Conservation (phyloP, 768 basidiomycete species). For the Chalciporus piperatus region DNA sequence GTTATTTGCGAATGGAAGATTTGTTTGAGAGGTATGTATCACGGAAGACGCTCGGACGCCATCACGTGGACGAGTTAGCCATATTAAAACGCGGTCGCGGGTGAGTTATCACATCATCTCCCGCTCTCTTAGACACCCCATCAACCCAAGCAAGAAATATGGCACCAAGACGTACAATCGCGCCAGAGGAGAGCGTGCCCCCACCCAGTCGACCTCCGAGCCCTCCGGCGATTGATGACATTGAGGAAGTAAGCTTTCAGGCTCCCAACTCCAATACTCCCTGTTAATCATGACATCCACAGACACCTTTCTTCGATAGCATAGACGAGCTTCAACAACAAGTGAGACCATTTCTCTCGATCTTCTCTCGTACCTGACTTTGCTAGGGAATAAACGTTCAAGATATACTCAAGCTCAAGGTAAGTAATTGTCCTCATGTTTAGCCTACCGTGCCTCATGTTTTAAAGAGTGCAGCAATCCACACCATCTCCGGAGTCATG, state of each 20-base stretch:
- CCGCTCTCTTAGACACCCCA: background rate
- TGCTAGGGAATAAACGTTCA: slow-evolving; percentile 89
- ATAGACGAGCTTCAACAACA: slow-evolving; percentile 87
- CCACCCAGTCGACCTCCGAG: slow-evolving; percentile 27
- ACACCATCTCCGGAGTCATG: slow-evolving; percentile 82
- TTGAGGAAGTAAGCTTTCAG: slow-evolving; percentile 38
- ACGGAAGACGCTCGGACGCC: background rate
- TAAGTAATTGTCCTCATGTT: slow-evolving; percentile 22
- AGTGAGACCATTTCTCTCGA: slow-evolving; percentile 36
- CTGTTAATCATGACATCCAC: background rate
- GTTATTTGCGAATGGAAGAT: no score
- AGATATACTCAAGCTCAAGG: slow-evolving; percentile 93
- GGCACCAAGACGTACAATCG: slow-evolving; percentile 30
- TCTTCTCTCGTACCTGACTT: slow-evolving; percentile 4
- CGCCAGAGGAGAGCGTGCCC: slow-evolving; percentile 23
- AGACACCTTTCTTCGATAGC: slow-evolving; percentile 68
- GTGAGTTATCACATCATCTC: background rate
- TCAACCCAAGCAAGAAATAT: slow-evolving; percentile 8
- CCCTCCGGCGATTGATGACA: slow-evolving; percentile 32
- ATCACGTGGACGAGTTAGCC: background rate
- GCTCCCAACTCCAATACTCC: background rate
- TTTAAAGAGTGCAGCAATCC: slow-evolving; percentile 68
- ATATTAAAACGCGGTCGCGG: background rate
- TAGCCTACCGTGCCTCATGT: background rate
- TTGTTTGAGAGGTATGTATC: background rate